A percentile compares a stretch with the other conserved stretches of the same genome.
Conservation (phyloP, 371 early-diverging fungal species). For the Mucor mucedo region DNA sequence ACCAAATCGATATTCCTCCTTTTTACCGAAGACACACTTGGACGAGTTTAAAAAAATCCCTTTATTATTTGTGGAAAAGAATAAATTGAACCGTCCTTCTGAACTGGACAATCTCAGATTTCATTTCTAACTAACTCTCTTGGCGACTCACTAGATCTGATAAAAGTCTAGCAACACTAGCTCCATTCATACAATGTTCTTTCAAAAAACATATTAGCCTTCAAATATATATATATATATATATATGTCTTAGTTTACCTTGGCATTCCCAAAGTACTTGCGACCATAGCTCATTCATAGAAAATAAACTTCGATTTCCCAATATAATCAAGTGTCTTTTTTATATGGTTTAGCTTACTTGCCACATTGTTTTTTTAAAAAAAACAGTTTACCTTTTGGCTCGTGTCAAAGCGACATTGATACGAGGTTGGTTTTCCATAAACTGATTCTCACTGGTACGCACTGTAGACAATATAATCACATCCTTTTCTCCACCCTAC, state of each 20-base stretch:
- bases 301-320: conserved; percentile 48
- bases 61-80: too few relatives aligned
- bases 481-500: conserved; percentile 85
- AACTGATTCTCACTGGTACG: conserved; percentile 63
- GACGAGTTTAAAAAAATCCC: conserved; percentile 6
- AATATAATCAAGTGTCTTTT: conserved; percentile 65
- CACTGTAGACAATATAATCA: conserved; percentile 80
- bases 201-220: not conserved
- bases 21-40: conserved; percentile 10
- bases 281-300: conserved; percentile 43
- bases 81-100: not conserved
- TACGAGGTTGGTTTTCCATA: conserved; percentile 60
- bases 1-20: not conserved
- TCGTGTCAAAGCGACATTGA: conserved; percentile 68
- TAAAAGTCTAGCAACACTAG: conserved; percentile 15
- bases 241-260: conserved; percentile 25
- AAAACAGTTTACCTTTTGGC: conserved; percentile 44
- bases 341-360: not conserved
- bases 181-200: conserved; percentile 24
- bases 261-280: conserved; percentile 43
- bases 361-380: conserved; percentile 7
- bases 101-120: conserved; percentile 14
- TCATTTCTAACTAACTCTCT: conserved; percentile 5
- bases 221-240: not conserved
- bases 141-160: not conserved